A percentile compares a stretch with the other conserved stretches of the same genome.
Evolutionary conservation across 1,284 basidiomycete genomes (phyloP).

Genomic region (Cutaneotrichosporon sp.): DNA sequence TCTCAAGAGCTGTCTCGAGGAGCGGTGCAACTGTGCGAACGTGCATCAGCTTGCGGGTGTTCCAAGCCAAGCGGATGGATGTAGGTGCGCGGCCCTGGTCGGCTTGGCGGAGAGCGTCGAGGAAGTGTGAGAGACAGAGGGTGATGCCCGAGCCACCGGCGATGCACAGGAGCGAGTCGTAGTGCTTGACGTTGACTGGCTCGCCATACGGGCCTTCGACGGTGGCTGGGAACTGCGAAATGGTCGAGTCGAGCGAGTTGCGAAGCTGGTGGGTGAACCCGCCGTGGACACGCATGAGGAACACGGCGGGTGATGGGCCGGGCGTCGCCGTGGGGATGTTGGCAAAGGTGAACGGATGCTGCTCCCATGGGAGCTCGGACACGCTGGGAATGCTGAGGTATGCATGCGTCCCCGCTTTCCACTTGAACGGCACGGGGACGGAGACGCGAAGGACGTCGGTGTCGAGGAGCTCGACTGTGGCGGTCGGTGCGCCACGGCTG

Average conservation of each 20-base stretch:
- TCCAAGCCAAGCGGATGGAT: conserved; percentile 42
- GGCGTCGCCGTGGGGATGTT: conserved; percentile 25
- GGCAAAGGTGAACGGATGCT: conserved; percentile 48
- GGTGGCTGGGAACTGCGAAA: conserved; percentile 25
- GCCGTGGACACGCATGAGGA: conserved; percentile 25
- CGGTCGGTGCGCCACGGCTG: conserved; percentile 22
- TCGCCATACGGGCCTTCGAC: conserved; percentile 50
- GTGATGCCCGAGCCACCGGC: conserved; percentile 49
- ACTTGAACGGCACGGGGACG: conserved; percentile 22
- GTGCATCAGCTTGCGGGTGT: conserved; percentile 9
- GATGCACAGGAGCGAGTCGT: conserved; percentile 40
- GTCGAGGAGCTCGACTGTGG: conserved; percentile 57
- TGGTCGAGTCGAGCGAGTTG: conserved; percentile 17
- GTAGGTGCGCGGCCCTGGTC: conserved; percentile 27
- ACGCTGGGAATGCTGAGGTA: conserved; percentile 40
- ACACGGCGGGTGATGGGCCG: conserved; percentile 7
- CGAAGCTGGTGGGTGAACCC: conserved; percentile 39
- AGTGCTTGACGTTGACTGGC: conserved; percentile 23
- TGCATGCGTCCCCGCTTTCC: conserved; percentile 43
- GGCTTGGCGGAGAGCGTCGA: conserved; percentile 31
- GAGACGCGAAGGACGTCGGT: conserved; percentile 47
- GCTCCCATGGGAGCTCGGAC: conserved; percentile 43
- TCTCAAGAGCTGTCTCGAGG: conserved; percentile 3
- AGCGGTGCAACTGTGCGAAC: conserved; percentile 10
- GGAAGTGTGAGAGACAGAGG: conserved; percentile 38